Base-by-base conservation (phyloP, 2,329 filamentous ascomycete species). In the Xylariaceae sp. region DNA sequence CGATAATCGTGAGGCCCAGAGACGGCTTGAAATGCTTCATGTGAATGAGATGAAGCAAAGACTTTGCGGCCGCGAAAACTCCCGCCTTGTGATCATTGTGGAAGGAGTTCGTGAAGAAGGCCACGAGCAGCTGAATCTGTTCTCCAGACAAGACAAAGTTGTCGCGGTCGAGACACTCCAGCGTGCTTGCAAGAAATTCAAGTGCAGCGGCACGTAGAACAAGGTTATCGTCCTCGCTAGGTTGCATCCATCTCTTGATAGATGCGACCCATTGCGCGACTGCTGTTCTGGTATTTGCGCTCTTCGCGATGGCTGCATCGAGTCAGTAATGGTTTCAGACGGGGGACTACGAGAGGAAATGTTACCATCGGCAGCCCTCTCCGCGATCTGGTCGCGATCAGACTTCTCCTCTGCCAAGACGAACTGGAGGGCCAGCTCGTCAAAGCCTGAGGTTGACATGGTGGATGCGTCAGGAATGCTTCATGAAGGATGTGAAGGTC, bases 41-140 rank as follows among this genome's bases (percentile, higher is more conserved):
- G 42, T 60, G 57, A 39, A 68, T 69, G 42, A 82, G 73, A 27
- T 72, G 69, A 1, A 70, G 68, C n/a, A 82, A 63, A 1, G 79
- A 78, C 40, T 72, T 76, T 3, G 77, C 70, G 2, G 79, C 78
- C 1, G 79, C 72, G 39, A 77, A 66, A 48, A 82, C 75, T 38
- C 80, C 80, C n/a, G 77, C 78, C 59, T 78, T 78, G 65, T 81
- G 78, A 54, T 82, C 79, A 46, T 78, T 74, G 2, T 76, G 76
- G 55, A 82, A 82, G 70, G 82, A 78, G 50, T 76, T 75, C 12
- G 75, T 74, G 49, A 83, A 83, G 66, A 82, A 83, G 33, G 69
- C 68, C 22, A 80, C 68, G 9, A 80, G 61, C 0, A 78, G 62
- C 44, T 74, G 73, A 31, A 78, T 69, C 71, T 82, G 79, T 43